Evolutionary conservation across 2,329 filamentous ascomycete genomes (phyloP), one percentile per base, ranked within the genome.

Genomic region (Arthrocladium fulminans): DNA sequence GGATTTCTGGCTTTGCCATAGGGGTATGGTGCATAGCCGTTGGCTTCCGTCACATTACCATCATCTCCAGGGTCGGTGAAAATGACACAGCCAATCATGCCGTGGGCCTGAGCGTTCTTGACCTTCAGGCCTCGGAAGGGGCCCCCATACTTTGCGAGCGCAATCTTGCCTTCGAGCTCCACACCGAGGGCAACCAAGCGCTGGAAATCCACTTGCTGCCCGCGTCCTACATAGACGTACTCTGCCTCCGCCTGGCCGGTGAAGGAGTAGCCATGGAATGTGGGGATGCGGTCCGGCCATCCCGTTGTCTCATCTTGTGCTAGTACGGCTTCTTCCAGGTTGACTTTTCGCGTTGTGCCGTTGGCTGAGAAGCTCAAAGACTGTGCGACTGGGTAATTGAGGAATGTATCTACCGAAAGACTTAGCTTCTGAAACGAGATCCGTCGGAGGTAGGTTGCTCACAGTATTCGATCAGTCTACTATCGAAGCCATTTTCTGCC

Each of bases 211-310:
- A 67, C 65, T 46, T 68, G 60, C 39, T 61, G 57, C 2, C 65
- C 67, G 24, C 60, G 58, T 24, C 70, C 68, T 12, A 73, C 69
- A 50, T 72, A 73, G 38, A 72, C 68, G 50, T 69, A 73, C 59
- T 72, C 69, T 25, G 68, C 71, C 50, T 63, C 66, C 30, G 67
- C 71, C 54, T 71, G 65, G 15, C 72, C 72, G 22, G 62, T 67
- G 47, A 65, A 65, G 2, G 68, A 72, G 51, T 73, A 73, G 32
- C 70, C 72, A 52, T 74, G 68, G 53, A 74, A 74, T 10, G 64
- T 67, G 0, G 70, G 67, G 10, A 70, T 63, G 15, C 67, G 60
- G 54, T 72, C 53, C 15, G 56, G 55, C 53, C 59, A 60, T 25
- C 51, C 54, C 2, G 54, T 55, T 4, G 56, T 57, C 9, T 54